Evolutionary conservation across 129 eudicot genomes (phyloP).

Genomic region (Ambrosia trifida): DNA sequence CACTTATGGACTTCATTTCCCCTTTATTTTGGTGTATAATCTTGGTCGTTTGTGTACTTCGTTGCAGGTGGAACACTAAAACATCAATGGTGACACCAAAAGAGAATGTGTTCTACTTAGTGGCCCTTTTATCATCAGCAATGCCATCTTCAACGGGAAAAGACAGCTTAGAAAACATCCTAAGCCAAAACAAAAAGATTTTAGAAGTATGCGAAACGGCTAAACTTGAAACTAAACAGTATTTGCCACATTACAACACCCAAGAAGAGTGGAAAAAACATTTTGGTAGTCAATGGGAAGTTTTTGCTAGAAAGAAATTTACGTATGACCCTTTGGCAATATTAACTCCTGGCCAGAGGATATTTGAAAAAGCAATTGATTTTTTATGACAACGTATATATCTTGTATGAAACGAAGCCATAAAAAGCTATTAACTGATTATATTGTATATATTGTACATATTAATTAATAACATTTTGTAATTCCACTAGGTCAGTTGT

Average conservation of each 20-base stretch:
- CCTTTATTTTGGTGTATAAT: constrained; percentile 1
- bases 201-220: constrained; percentile 52
- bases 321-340: constrained; percentile 83
- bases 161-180: constrained; percentile 63
- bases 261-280: constrained; percentile 81
- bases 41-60: not conserved
- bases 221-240: constrained; percentile 70
- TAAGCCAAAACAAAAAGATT: constrained; percentile 63
- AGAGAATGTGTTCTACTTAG: constrained; percentile 77
- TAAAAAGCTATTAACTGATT: constrained; percentile 14
- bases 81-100: constrained; percentile 85
- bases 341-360: constrained; percentile 91
- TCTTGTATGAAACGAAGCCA: constrained; percentile 14
- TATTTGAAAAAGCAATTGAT: constrained; percentile 53
- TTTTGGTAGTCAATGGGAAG: constrained; percentile 78
- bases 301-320: constrained; percentile 57
- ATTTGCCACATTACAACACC: constrained; percentile 75
- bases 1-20: not conserved
- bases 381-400: constrained; percentile 26
- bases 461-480: not conserved
- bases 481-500: constrained; percentile 13
- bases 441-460: constrained; percentile 35
- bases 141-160: constrained; percentile 71
- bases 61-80: constrained; percentile 67
- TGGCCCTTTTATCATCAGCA: constrained; percentile 83